A percentile compares a stretch with the other conserved stretches of the same genome.
These are phyloP conservation scores for Nicotiana paniculata DNA, from an alignment of 257 asterid species.

Conservation along the genomic window DNA sequence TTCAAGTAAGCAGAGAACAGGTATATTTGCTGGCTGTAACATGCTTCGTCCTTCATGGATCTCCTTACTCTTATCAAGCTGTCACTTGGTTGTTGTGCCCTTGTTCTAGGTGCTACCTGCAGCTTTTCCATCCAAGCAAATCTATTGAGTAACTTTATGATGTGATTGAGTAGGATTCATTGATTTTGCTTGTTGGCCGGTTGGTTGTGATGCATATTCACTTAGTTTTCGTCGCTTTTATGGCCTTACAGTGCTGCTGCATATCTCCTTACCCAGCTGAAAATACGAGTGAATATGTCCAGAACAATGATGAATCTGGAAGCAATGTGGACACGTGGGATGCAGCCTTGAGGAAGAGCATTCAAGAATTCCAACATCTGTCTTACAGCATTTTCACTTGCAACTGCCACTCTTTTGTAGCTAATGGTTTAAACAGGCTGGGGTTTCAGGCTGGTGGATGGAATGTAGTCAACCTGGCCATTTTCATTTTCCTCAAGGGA, in stretches of 20 bases:
- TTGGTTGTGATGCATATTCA: neutral
- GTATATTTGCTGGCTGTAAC: conserved; percentile 26
- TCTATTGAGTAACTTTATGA: neutral
- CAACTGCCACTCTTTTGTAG: conserved; percentile 94
- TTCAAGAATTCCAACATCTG: conserved; percentile 79
- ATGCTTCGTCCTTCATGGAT: neutral
- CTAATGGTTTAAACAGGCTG: conserved; percentile 74
- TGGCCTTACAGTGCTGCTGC: conserved; percentile 57
- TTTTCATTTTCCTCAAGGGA: conserved; percentile 63
- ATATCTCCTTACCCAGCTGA: conserved; percentile 29
- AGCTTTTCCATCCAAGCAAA: neutral
- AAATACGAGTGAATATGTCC: conserved; percentile 27
- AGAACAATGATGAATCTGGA: conserved; percentile 21
- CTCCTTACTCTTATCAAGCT: neutral
- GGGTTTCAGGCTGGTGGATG: conserved; percentile 40
- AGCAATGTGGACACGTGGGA: conserved; percentile 55
- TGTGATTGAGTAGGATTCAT: neutral
- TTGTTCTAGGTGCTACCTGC: neutral
- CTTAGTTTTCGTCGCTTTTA: neutral
- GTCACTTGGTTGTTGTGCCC: neutral
- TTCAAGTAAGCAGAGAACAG: conserved; percentile 68
- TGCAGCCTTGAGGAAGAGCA: conserved; percentile 63
- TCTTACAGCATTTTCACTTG: conserved; percentile 87
- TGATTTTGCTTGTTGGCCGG: neutral
- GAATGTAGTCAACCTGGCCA: conserved; percentile 85